Evolutionary conservation across 1,284 basidiomycete genomes (phyloP), one percentile per base, ranked within the genome.

Genomic region (Cryptococcus sp.): DNA sequence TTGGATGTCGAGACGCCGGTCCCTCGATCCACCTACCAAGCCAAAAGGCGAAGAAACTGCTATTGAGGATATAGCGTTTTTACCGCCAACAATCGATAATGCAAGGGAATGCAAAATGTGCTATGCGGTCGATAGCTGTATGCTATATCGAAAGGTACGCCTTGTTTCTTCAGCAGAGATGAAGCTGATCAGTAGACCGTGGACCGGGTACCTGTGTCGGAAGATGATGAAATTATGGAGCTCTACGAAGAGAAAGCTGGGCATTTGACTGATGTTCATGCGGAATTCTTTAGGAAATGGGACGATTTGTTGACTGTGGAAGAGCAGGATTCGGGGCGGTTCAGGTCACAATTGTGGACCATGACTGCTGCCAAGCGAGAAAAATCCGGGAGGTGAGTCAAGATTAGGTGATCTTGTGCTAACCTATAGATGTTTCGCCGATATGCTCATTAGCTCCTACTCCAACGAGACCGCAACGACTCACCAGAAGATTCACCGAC

Each of bases 331-430:
- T 78, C 88, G 10, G 76, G 85, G 11, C 81, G 86, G 14, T 88
- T 90, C 73, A 83, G 85, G 60, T 88, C 88, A 57, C 93, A 98
- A 66, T 79, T 98, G 7, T 99, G 94, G 94, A 94, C 89, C 0
- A 83, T 96, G 81, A 81, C 82, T 5, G 89, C 91, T 0, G 76
- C 74, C 2, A 85, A 90, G 60, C 82, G 96, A 43, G 88, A 93
- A 69, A 79, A 77, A 49, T 81, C 80, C 45, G 92, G 92, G 1
- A 78, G 89, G 55, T 91, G 21, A 48, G 73, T 19, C 32, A 16
- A 34, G 32, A 22, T 14, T 23, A 13, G 7, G 2, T 7, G 10
- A 40, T 18, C 36, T 4, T 31, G 19, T 10, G 32, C 19, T 10
- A 9, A 21, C 3, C 18, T 25, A 0, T 46, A 76, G 77, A 45